A percentile compares a stretch with the other conserved stretches of the same genome.
These are phyloP conservation scores for Hyphodiscus sp. DNA, from an alignment of 2,329 filamentous ascomycete species.

Conservation along the genomic window DNA sequence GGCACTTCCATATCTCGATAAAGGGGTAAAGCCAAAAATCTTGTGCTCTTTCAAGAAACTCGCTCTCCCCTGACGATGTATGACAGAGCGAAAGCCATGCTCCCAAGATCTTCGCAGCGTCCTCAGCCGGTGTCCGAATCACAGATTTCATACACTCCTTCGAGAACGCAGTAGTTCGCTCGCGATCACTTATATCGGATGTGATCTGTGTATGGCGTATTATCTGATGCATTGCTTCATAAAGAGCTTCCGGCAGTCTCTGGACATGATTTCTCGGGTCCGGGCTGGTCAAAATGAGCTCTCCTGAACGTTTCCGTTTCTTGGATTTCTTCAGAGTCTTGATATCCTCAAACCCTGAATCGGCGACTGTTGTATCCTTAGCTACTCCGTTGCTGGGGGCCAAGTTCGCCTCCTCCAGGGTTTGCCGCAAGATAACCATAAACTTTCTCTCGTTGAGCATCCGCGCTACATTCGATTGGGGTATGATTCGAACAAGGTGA, in stretches of 20 bases:
- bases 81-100: constrained; percentile 27
- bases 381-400: constrained; percentile 21
- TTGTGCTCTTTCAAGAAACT: background rate
- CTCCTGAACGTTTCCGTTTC: constrained; percentile 28
- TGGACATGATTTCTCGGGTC: background rate
- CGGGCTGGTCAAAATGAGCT: constrained; percentile 12
- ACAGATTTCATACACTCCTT: constrained; percentile 29
- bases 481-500: constrained; percentile 57
- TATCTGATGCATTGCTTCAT: constrained; percentile 17
- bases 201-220: constrained; percentile 13
- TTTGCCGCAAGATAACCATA: constrained; percentile 56
- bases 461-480: constrained; percentile 61
- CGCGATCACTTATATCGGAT: constrained; percentile 2
- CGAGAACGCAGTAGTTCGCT: constrained; percentile 16
- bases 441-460: constrained; percentile 67
- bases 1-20: constrained; percentile 27
- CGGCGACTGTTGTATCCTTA: constrained; percentile 13
- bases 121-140: constrained; percentile 24
- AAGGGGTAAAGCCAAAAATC: constrained; percentile 25
- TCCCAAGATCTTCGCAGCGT: constrained; percentile 26
- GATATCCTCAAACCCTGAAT: constrained; percentile 15
- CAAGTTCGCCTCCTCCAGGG: constrained; percentile 49
- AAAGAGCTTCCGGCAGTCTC: constrained; percentile 20
- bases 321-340: constrained; percentile 32
- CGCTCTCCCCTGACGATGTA: constrained; percentile 4